Conservation (phyloP, 345 rosid genomes). For the Pugionium dolabratum region DNA sequence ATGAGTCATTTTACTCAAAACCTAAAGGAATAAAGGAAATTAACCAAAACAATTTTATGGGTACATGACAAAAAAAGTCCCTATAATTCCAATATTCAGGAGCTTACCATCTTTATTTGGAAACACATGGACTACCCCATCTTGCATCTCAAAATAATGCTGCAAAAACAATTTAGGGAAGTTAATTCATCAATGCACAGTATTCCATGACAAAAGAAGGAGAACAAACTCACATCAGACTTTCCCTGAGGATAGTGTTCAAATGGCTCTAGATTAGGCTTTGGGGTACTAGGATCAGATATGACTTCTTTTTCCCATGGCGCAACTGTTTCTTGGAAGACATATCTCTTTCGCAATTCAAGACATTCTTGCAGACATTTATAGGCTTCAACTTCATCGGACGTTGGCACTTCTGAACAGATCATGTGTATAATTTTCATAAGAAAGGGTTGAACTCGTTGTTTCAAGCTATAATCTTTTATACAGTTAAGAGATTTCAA, state of each 20-base stretch:
- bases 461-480: constrained; percentile 3
- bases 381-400: constrained; percentile 85
- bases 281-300: constrained; percentile 96
- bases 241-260: constrained; percentile 71
- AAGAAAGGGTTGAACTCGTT: constrained; percentile 1
- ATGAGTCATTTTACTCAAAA: background rate
- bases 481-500: background rate
- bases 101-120: constrained; percentile 71
- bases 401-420: constrained; percentile 71
- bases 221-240: constrained; percentile 61
- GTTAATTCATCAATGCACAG: constrained; percentile 15
- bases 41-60: constrained; percentile 14
- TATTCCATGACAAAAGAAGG: background rate
- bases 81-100: constrained; percentile 8
- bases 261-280: constrained; percentile 90
- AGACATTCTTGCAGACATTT: constrained; percentile 88
- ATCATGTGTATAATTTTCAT: background rate
- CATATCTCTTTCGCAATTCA: constrained; percentile 76
- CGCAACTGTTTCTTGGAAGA: constrained; percentile 80
- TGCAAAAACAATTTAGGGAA: constrained; percentile 41
- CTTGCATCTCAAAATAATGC: constrained; percentile 95
- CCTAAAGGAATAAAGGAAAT: background rate
- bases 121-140: constrained; percentile 95
- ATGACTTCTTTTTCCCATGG: constrained; percentile 98
- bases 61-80: background rate